These are phyloP conservation scores for Albifimbria verrucaria DNA, from an alignment of 2,329 filamentous ascomycete species.

Conservation along the genomic window DNA sequence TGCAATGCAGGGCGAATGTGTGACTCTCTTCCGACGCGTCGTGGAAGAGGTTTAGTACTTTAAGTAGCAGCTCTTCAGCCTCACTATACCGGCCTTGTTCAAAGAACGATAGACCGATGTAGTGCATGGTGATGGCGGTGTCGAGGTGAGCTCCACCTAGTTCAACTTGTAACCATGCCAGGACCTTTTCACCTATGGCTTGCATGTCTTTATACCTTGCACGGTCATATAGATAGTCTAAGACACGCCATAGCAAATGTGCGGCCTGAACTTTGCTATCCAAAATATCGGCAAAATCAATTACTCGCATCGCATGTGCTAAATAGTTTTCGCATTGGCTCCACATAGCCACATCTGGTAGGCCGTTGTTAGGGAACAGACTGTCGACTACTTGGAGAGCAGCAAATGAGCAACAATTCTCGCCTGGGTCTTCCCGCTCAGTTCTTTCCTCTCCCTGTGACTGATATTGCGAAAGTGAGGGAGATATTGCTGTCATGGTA, in stretches of 20 bases:
- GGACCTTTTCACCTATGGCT: not conserved
- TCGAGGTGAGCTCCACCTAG: not conserved
- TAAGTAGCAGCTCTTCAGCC: not conserved
- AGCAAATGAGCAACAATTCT: conserved; percentile 15
- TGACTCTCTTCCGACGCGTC: not conserved
- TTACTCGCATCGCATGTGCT: conserved; percentile 21
- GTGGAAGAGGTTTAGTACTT: not conserved
- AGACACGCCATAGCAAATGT: conserved; percentile 11
- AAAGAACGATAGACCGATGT: not conserved
- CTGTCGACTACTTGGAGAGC: conserved; percentile 16
- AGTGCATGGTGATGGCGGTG: not conserved
- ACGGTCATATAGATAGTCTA: conserved; percentile 16
- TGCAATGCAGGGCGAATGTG: not conserved
- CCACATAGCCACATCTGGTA: conserved; percentile 12
- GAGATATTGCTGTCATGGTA: not conserved
- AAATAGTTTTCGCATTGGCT: conserved; percentile 21
- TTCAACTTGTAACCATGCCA: not conserved
- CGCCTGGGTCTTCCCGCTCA: not conserved
- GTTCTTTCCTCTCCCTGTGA: not conserved
- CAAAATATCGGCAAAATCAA: conserved; percentile 17
- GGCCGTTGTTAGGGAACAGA: conserved; percentile 16
- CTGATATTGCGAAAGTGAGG: too few relatives aligned
- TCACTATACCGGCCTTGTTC: not conserved
- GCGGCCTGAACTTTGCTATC: conserved; percentile 7
- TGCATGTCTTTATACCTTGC: conserved; percentile 10